Conservation (phyloP, 2,329 filamentous ascomycete species). For the Lachnellula willkommii region DNA sequence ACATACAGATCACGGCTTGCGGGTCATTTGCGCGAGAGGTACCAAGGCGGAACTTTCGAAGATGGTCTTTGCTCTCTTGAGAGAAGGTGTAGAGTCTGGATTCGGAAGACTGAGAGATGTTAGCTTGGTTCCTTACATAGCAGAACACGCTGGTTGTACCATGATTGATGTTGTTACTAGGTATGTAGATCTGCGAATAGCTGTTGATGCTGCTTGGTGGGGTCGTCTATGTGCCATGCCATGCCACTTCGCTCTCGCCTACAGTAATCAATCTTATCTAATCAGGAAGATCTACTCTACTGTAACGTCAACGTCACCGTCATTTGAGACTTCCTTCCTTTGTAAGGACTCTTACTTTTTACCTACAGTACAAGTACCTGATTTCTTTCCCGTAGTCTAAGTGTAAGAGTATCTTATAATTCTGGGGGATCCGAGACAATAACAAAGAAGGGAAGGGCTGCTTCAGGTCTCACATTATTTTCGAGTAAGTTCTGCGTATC, state of each 20-base stretch:
- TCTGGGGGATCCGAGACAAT: too few relatives aligned
- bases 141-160: neutral
- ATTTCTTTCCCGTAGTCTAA: too few relatives aligned
- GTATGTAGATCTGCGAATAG: neutral
- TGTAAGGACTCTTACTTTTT: too few relatives aligned
- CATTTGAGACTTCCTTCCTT: too few relatives aligned
- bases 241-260: neutral
- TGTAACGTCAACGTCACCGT: too few relatives aligned
- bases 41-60: constrained; percentile 89
- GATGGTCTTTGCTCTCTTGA: constrained; percentile 77
- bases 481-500: constrained; percentile 35
- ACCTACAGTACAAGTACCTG: too few relatives aligned
- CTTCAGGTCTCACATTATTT: constrained; percentile 43
- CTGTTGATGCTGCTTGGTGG: neutral
- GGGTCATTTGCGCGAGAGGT: constrained; percentile 82
- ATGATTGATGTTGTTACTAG: neutral
- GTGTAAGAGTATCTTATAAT: too few relatives aligned
- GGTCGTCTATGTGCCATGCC: neutral
- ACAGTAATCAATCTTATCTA: neutral
- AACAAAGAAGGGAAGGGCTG: constrained; percentile 37
- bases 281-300: neutral
- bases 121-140: neutral
- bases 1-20: constrained; percentile 91
- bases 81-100: constrained; percentile 90
- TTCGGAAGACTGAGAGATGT: constrained; percentile 56